Base-by-base conservation (phyloP, 305 asterid genomes). In the Solanum hybrid region DNA sequence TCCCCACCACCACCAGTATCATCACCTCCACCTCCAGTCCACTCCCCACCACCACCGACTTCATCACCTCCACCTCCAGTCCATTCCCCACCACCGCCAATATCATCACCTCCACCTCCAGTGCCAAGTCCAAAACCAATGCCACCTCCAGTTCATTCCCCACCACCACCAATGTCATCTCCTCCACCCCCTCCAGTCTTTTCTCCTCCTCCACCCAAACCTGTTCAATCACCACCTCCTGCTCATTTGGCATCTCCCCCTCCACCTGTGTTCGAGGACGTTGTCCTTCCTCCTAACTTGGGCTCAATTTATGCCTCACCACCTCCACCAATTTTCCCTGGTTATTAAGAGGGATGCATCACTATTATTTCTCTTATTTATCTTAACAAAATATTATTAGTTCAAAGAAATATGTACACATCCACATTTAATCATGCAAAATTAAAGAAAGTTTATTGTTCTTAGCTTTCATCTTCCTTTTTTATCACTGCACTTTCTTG, bases 291-390 rank as follows among this genome's bases (percentile, higher is more conserved):
- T 78, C 90, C 90, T n/a, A 27, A 56, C 36, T 35, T 88, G 87
- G 90, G 90, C 9, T 64, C 78, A 35, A 36, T 88, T 26, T 88
- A 88, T 24, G 76, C 90, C 2, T 82, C 90, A 40, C 89, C 89
- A 31, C 89, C 89, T 51, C 89, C 89, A 27, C 90, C 90, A 38
- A 82, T 89, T 51, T 89, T 38, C 85, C 71, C 85, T 9, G 90
- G 90, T 32, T 89, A 89, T 42, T 89, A 89, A 82, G 35, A 11
- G 37, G 86, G 76, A 64, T 2, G 87, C 87, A 29, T 29, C 26
- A 24, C 85, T 37, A 73, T 34, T 73, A 88, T 76, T 64, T 71
- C 34, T 64, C 24, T 5, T 56, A 12, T 81, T 38, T 14, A 32
- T 29, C 31, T 88, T 64, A 5, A 36, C 78, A 71, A 60, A 60